These are phyloP conservation scores for Exophiala sp. DNA, from an alignment of 2,329 filamentous ascomycete genomes.

Conservation along the genomic window DNA sequence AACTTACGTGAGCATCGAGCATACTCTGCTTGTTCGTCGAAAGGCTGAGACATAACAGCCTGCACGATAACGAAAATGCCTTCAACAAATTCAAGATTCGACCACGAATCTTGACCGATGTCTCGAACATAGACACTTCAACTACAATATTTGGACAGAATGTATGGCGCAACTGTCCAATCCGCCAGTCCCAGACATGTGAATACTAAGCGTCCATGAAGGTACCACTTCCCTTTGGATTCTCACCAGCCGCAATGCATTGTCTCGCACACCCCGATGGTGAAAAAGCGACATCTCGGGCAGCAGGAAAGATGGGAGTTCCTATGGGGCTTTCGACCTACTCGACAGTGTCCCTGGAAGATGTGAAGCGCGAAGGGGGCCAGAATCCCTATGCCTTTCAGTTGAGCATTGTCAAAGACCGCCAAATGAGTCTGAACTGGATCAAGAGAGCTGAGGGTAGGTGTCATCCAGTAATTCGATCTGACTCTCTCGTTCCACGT, in stretches of 20 bases:
- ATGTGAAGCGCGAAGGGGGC: slow-evolving; percentile 41
- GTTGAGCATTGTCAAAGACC: slow-evolving; percentile 52
- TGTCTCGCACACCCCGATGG: slow-evolving; percentile 51
- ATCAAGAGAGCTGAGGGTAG: slow-evolving; percentile 43
- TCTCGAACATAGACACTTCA: slow-evolving; percentile 36
- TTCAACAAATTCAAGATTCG: slow-evolving; percentile 49
- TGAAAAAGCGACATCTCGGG: slow-evolving; percentile 48
- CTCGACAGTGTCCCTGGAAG: slow-evolving; percentile 44
- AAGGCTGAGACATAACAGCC: slow-evolving; percentile 24
- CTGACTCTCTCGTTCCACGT: background rate
- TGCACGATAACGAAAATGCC: slow-evolving; percentile 52
- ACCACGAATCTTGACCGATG: slow-evolving; percentile 37
- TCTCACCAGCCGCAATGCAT: slow-evolving; percentile 54
- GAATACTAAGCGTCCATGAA: slow-evolving; percentile 1
- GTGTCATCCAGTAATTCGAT: slow-evolving; percentile 7
- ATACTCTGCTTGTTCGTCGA: too few relatives aligned
- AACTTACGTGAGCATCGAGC: slow-evolving; percentile 40
- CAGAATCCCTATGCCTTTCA: slow-evolving; percentile 53
- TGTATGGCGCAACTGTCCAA: background rate
- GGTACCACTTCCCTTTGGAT: slow-evolving; percentile 50
- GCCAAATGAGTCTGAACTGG: slow-evolving; percentile 40
- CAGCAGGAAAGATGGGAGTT: slow-evolving; percentile 42
- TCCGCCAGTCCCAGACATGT: too few relatives aligned
- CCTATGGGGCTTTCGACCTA: slow-evolving; percentile 50
- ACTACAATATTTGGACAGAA: slow-evolving; percentile 45